These are phyloP conservation scores for Knoxia roxburghii DNA, from an alignment of 257 asterid genomes.

Conservation along the genomic window DNA sequence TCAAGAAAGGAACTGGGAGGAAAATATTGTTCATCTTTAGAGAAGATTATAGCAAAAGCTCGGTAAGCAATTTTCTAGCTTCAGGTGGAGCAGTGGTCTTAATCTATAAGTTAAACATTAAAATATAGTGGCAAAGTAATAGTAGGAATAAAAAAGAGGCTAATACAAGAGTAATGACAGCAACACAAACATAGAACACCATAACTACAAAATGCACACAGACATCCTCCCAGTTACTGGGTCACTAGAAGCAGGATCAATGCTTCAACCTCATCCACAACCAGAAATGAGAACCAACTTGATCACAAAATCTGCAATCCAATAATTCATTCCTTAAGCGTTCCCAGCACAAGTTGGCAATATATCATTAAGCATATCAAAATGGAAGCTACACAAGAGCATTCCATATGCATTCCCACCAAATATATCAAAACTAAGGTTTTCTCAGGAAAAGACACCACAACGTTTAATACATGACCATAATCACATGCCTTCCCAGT, in stretches of 20 bases:
- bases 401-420: no score
- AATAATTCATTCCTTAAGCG: no score
- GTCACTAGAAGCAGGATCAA: not conserved
- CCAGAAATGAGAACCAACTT: no score
- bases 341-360: no score
- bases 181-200: not conserved
- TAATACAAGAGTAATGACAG: not conserved
- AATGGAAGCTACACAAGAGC: no score
- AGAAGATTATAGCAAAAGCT: not conserved
- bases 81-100: not conserved
- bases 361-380: no score
- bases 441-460: no score
- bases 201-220: no score
- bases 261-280: not conserved
- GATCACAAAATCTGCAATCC: no score
- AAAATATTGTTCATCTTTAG: not conserved
- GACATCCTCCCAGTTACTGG: not conserved
- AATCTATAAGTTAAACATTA: not conserved
- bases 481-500: not conserved
- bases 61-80: not conserved
- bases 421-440: no score
- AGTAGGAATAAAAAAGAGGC: not conserved
- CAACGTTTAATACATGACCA: not conserved
- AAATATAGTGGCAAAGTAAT: not conserved
- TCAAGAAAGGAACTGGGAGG: not conserved